A percentile compares a stretch with the other conserved stretches of the same genome.
Conservation (phyloP, 768 basidiomycete genomes). For the Terana coerulea region DNA sequence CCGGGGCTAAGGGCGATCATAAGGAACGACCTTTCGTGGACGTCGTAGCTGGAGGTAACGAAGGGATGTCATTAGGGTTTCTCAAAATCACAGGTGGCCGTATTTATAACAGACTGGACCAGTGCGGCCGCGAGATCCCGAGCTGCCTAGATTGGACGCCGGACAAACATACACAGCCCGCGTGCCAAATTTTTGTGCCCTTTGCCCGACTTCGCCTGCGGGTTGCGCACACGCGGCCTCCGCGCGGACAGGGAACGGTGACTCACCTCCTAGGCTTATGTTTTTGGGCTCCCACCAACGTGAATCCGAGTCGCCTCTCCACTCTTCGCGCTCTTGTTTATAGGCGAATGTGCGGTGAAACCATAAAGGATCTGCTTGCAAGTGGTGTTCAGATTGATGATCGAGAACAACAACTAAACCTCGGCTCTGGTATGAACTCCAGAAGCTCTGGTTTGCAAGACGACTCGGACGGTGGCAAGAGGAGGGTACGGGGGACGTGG, state of each 20-base stretch:
- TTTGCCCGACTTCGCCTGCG: conserved; percentile 14
- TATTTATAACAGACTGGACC: conserved; percentile 24
- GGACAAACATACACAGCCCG: conserved; percentile 14
- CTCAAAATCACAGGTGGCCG: conserved; percentile 20
- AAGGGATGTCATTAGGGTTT: conserved; percentile 26
- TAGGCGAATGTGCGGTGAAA: conserved; percentile 25
- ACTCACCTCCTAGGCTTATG: conserved; percentile 19
- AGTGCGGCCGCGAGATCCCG: conserved; percentile 14
- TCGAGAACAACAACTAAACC: conserved; percentile 3
- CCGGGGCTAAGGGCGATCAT: conserved; percentile 84
- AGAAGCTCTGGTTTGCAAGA: conserved; percentile 16
- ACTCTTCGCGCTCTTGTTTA: conserved; percentile 20
- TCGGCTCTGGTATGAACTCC: conserved; percentile 14
- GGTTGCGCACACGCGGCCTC: conserved; percentile 12
- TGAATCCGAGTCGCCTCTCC: conserved; percentile 21
- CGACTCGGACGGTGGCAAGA: conserved; percentile 17
- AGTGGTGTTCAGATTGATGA: background rate
- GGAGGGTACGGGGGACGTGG: conserved; percentile 5
- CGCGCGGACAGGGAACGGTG: conserved; percentile 1
- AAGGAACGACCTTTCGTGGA: conserved; percentile 23
- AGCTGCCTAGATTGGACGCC: conserved; percentile 13
- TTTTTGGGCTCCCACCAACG: conserved; percentile 16
- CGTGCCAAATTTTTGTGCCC: conserved; percentile 16
- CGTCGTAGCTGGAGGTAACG: conserved; percentile 22
- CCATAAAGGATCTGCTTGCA: conserved; percentile 23